phyloP scores from a whole-genome alignment of 2,329 filamentous ascomycete species.

The Coniosporium tulheliwenetii region DNA sequence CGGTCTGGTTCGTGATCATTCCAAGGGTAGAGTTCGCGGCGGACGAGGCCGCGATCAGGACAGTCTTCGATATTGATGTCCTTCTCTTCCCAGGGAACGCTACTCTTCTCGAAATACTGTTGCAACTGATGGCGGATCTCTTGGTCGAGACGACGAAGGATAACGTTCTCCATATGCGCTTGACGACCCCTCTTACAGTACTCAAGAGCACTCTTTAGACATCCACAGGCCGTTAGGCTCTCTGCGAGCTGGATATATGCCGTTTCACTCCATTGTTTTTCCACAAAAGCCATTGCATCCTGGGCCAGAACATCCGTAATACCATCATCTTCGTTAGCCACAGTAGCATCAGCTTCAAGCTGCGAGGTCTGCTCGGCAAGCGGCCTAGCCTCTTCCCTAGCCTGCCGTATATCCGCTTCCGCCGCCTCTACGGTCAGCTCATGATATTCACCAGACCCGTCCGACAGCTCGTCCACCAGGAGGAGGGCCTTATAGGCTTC shows the following conservation, averaged over 20 bases:
- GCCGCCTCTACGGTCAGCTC: conserved; percentile 42
- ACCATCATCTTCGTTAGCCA: background rate
- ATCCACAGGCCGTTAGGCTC: conserved; percentile 44
- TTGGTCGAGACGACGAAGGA: conserved; percentile 37
- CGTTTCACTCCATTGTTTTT: background rate
- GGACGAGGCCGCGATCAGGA: conserved; percentile 54
- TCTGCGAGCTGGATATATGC: conserved; percentile 26
- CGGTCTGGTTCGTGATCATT: conserved; percentile 45
- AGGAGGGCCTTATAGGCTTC: conserved; percentile 87
- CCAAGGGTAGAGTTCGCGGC: conserved; percentile 49
- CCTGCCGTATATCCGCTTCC: conserved; percentile 11
- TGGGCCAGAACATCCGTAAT: too few species aligned
- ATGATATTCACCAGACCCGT: conserved; percentile 73
- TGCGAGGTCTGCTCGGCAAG: background rate
- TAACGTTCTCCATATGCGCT: conserved; percentile 37
- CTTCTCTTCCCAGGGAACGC: conserved; percentile 17
- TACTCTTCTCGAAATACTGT: conserved; percentile 11
- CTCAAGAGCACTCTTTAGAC: conserved; percentile 48
- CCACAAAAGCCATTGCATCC: background rate
- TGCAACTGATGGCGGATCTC: conserved; percentile 27
- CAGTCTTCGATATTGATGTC: conserved; percentile 38
- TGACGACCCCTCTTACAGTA: conserved; percentile 49
- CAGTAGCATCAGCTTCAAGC: background rate
- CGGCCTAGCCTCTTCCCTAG: conserved; percentile 1
- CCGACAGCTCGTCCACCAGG: conserved; percentile 62